Percentiles rank a stretch among this genome's conserved stretches.
Conservation (phyloP, 176 grass and related monocot genomes). For the Puccinellia tenuiflora region DNA sequence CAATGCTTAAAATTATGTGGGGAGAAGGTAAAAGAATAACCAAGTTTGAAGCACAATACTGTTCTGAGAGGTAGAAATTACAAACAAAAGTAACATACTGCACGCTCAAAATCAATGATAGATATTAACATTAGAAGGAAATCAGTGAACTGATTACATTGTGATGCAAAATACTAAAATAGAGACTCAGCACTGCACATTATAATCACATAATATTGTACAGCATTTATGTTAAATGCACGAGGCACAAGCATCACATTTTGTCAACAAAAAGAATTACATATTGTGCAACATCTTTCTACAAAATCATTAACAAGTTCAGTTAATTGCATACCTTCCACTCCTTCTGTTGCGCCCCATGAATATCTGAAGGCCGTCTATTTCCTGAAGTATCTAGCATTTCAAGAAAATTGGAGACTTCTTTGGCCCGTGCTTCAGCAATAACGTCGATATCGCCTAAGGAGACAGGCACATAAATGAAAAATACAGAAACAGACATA, state of each 20-base stretch:
- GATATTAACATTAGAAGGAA: background rate
- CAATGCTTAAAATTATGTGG: constrained; percentile 5
- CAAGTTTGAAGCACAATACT: background rate
- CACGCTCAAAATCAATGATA: background rate
- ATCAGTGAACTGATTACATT: background rate
- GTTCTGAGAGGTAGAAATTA: background rate
- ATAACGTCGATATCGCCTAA: constrained; percentile 63
- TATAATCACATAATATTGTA: background rate
- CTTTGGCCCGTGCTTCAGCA: constrained; percentile 49
- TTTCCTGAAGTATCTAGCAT: constrained; percentile 79
- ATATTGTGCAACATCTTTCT: background rate
- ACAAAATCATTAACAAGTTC: background rate
- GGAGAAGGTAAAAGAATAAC: background rate
- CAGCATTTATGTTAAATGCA: background rate
- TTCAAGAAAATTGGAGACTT: constrained; percentile 76
- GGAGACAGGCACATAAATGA: background rate
- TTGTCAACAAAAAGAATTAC: background rate
- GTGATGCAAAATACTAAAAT: background rate
- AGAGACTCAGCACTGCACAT: background rate
- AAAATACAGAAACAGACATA: background rate
- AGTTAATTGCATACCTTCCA: constrained; percentile 69
- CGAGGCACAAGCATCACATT: background rate
- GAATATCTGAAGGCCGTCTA: constrained; percentile 19
- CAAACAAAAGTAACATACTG: background rate
- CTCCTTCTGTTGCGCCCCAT: constrained; percentile 44